These are phyloP conservation scores for Cryptococcus deneoformans DNA, from an alignment of 1,284 basidiomycete genomes.

Conservation along the genomic window DNA sequence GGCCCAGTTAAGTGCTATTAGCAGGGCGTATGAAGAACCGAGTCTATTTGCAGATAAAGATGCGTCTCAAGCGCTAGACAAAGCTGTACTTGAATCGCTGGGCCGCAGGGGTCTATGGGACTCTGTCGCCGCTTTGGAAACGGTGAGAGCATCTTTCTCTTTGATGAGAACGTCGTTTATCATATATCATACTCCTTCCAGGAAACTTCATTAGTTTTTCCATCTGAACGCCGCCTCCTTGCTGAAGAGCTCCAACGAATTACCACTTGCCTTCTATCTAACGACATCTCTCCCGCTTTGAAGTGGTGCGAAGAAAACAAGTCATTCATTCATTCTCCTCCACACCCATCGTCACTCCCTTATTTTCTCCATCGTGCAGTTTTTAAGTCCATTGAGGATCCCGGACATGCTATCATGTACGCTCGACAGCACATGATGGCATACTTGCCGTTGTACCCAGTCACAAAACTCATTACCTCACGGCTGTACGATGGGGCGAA, in stretches of 20 bases:
- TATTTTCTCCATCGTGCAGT: slow-evolving; percentile 84
- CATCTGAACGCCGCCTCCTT: slow-evolving; percentile 58
- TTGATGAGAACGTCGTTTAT: slow-evolving; percentile 4
- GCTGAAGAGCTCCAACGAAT: slow-evolving; percentile 73
- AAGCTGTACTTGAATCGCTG: slow-evolving; percentile 39
- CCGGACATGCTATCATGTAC: slow-evolving; percentile 64
- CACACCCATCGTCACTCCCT: slow-evolving; percentile 66
- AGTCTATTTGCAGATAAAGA: slow-evolving; percentile 39
- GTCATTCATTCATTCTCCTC: slow-evolving; percentile 62
- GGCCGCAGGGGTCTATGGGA: slow-evolving; percentile 43
- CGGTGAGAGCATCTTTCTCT: slow-evolving; percentile 13
- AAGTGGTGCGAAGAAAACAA: slow-evolving; percentile 72
- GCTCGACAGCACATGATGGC: slow-evolving; percentile 64
- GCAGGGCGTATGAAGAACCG: slow-evolving; percentile 43
- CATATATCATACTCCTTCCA: slow-evolving; percentile 36
- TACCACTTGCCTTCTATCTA: slow-evolving; percentile 62
- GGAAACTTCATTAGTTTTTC: slow-evolving; percentile 68
- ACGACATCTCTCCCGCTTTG: slow-evolving; percentile 67
- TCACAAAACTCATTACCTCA: slow-evolving; percentile 73
- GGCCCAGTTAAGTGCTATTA: slow-evolving; percentile 39
- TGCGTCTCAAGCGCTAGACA: slow-evolving; percentile 31
- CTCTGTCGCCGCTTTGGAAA: slow-evolving; percentile 35
- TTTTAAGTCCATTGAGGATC: slow-evolving; percentile 66
- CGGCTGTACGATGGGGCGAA: slow-evolving; percentile 57
- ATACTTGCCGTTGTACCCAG: slow-evolving; percentile 68